Evolutionary conservation across 2,329 filamentous ascomycete species (phyloP).

Genomic region (Cladosporium sp.): DNA sequence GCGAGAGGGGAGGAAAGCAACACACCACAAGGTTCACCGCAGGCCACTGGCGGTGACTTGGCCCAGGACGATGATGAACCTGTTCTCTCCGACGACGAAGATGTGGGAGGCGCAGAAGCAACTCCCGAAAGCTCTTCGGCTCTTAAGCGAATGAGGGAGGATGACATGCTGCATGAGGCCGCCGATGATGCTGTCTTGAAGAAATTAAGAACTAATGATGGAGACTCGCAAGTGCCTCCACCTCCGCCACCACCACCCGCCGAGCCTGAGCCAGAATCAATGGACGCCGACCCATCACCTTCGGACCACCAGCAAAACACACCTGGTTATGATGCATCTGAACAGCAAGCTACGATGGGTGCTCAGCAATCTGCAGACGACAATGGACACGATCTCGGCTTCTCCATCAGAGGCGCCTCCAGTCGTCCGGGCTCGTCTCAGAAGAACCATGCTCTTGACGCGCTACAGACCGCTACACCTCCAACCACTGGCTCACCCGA

Average conservation of each 20-base stretch:
- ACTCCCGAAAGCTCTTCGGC: constrained; percentile 29
- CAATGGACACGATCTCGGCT: constrained; percentile 27
- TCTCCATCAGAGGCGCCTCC: constrained; percentile 27
- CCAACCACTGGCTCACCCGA: constrained; percentile 40
- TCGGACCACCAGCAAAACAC: constrained; percentile 12
- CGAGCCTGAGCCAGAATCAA: constrained; percentile 13
- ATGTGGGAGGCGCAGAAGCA: constrained; percentile 27
- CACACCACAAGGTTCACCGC: constrained; percentile 33
- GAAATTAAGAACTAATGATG: constrained; percentile 33
- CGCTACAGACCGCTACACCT: constrained; percentile 49
- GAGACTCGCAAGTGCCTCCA: constrained; percentile 36
- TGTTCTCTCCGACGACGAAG: constrained; percentile 31
- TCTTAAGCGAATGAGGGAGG: constrained; percentile 31
- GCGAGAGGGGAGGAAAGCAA: constrained; percentile 29
- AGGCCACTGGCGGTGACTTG: constrained; percentile 24
- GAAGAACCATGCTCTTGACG: constrained; percentile 32
- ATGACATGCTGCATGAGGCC: constrained; percentile 37
- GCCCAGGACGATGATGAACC: constrained; percentile 28
- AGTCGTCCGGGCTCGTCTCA: constrained; percentile 22
- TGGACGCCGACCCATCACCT: constrained; percentile 29
- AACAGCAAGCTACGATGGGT: constrained; percentile 15
- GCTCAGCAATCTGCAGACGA: constrained; percentile 19
- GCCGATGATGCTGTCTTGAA: constrained; percentile 33
- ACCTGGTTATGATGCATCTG: constrained; percentile 8
- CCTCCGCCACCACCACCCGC: constrained; percentile 43